A percentile compares a stretch with the other conserved stretches of the same genome.
Conservation (phyloP, 441 rosid species). For the Euphorbia corollata region DNA sequence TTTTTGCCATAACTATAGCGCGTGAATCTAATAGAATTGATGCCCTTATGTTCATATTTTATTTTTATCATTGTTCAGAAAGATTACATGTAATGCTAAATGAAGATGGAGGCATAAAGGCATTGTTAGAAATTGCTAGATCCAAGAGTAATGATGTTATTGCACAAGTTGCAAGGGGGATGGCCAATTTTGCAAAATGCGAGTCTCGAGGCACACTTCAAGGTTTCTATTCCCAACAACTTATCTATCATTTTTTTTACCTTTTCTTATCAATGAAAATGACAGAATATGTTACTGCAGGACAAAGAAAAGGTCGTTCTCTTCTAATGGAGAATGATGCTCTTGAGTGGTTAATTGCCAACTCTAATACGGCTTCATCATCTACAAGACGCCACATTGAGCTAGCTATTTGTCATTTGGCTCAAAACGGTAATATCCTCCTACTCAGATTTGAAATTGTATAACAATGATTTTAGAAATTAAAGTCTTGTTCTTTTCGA, state of each 20-base stretch:
- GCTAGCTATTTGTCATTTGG: slow-evolving; percentile 91
- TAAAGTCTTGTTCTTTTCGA: too few species aligned
- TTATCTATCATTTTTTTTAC: not conserved
- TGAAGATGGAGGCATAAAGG: slow-evolving; percentile 75
- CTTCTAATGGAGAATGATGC: slow-evolving; percentile 67
- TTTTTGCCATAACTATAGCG: not conserved
- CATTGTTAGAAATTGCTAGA: slow-evolving; percentile 54
- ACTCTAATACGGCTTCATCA: slow-evolving; percentile 44
- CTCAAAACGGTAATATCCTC: slow-evolving; percentile 64
- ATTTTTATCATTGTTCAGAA: slow-evolving; percentile 29
- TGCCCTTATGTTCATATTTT: not conserved
- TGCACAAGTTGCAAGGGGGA: slow-evolving; percentile 91
- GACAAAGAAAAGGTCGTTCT: slow-evolving; percentile 64
- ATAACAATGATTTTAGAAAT: not conserved
- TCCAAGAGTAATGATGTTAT: slow-evolving; percentile 55
- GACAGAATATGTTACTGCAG: slow-evolving; percentile 31
- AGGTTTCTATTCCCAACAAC: slow-evolving; percentile 35
- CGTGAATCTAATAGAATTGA: not conserved
- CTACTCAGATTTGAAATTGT: not conserved
- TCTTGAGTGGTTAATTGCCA: slow-evolving; percentile 66
- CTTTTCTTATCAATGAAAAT: slow-evolving; percentile 4
- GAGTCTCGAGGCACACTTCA: slow-evolving; percentile 73
- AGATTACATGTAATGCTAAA: slow-evolving; percentile 56
- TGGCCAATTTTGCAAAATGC: slow-evolving; percentile 91
- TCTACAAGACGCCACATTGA: slow-evolving; percentile 76